A percentile compares a stretch with the other conserved stretches of the same genome.
These are phyloP conservation scores for Graphilbum fragrans DNA, from an alignment of 2,329 filamentous ascomycete genomes.

Conservation along the genomic window DNA sequence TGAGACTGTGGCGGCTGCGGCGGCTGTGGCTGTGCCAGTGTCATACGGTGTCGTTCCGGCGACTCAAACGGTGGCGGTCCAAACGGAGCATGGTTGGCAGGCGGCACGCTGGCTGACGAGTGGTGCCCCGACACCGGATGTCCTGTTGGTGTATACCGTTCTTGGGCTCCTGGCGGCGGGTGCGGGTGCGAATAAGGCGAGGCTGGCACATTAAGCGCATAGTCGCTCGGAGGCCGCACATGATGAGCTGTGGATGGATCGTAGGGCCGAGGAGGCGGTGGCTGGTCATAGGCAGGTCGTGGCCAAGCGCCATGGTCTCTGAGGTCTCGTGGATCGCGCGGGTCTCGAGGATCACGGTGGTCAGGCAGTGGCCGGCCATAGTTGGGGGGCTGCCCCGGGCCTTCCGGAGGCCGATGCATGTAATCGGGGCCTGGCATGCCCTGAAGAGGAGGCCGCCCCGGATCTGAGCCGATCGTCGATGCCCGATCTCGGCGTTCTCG, in stretches of 20 bases:
- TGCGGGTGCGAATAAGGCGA: slow-evolving; percentile 20
- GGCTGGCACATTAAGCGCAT: slow-evolving; percentile 30
- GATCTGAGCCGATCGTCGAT: slow-evolving; percentile 5
- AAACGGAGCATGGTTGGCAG: slow-evolving; percentile 10
- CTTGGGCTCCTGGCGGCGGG: slow-evolving; percentile 21
- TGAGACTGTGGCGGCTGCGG: slow-evolving; percentile 12
- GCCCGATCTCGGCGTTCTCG: slow-evolving; percentile 28
- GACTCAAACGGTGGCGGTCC: slow-evolving; percentile 31
- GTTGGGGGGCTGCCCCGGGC: slow-evolving; percentile 16
- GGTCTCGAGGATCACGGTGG: too few species aligned
- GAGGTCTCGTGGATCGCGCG: too few species aligned
- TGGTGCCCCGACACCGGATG: slow-evolving; percentile 19
- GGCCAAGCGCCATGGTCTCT: slow-evolving; percentile 26
- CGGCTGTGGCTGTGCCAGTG: slow-evolving; percentile 15
- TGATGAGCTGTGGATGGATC: slow-evolving; percentile 26
- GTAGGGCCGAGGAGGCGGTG: slow-evolving; percentile 20
- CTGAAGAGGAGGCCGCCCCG: slow-evolving; percentile 23
- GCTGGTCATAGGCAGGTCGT: slow-evolving; percentile 27
- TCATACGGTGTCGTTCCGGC: slow-evolving; percentile 34
- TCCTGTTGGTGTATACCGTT: slow-evolving; percentile 24
- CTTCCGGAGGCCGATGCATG: slow-evolving; percentile 20
- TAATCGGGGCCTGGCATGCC: slow-evolving; percentile 29
- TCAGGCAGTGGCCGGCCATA: slow-evolving; percentile 32
- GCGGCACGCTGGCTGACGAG: slow-evolving; percentile 14
- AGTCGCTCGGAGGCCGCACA: slow-evolving; percentile 27